These are phyloP conservation scores for Xylaria arbuscula DNA, from an alignment of 2,329 filamentous ascomycete species.

Conservation along the genomic window DNA sequence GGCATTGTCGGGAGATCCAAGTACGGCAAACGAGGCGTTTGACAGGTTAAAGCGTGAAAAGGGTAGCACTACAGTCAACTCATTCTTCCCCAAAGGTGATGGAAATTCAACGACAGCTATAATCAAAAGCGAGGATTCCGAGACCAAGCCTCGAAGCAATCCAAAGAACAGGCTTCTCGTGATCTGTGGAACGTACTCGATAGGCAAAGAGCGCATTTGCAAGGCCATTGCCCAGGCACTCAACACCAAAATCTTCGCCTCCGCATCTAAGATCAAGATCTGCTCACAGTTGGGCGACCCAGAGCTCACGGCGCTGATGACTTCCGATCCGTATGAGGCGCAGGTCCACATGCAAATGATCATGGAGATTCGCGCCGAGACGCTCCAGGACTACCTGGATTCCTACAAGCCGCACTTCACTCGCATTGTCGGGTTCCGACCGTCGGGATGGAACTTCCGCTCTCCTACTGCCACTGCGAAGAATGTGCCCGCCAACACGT, in stretches of 20 bases:
- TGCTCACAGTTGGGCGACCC: constrained; percentile 86
- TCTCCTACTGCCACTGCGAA: constrained; percentile 44
- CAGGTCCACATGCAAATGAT: constrained; percentile 98
- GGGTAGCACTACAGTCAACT: constrained; percentile 60
- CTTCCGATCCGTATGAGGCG: constrained; percentile 81
- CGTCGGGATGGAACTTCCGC: constrained; percentile 93
- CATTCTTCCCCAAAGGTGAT: constrained; percentile 61
- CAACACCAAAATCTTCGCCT: constrained; percentile 88
- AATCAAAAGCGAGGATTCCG: constrained; percentile 44
- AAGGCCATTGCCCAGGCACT: constrained; percentile 90
- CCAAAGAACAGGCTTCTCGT: constrained; percentile 79
- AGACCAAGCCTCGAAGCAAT: constrained; percentile 44
- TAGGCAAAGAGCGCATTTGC: constrained; percentile 97
- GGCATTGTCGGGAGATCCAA: constrained; percentile 75
- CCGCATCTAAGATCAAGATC: constrained; percentile 83
- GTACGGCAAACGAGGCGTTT: constrained; percentile 60
- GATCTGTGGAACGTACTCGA: constrained; percentile 95
- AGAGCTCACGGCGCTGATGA: constrained; percentile 81
- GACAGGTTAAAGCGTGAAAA: constrained; percentile 56
- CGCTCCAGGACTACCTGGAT: constrained; percentile 87
- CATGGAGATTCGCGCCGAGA: constrained; percentile 92
- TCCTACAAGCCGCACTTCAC: constrained; percentile 84
- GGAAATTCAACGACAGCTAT: constrained; percentile 33
- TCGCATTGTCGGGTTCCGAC: constrained; percentile 88
- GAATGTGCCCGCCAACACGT: constrained; percentile 65